Base-by-base conservation (phyloP, 2,329 filamentous ascomycete genomes). In the Didymella pomorum region DNA sequence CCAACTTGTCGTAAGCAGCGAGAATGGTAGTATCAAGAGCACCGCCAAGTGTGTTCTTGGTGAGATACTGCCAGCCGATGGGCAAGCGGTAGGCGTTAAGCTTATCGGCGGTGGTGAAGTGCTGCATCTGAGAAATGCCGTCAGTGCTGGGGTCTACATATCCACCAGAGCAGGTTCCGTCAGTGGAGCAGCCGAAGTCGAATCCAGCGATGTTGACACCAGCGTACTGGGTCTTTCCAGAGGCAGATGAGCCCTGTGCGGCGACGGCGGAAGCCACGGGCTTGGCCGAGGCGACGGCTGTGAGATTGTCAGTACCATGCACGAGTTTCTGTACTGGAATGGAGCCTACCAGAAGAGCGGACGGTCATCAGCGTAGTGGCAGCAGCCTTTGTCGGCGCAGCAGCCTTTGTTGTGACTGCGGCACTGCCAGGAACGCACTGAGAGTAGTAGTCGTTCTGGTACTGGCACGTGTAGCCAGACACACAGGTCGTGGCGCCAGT, bases 31-130 rank as follows among this genome's bases (percentile, higher is more conserved):
- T 46, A 67, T 87, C 76, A 29, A 89, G 78, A 12, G 73, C 76
- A 21, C 78, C 81, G 25, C 83, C 83, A n/a, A 83, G 71, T 42
- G 82, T 73, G 62, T 81, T 80, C 64, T 83, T 82, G 56, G 83
- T 77, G n/a, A 88, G 79, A 64, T 81, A 87, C 65, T 88, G 86
- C 86, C 86, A 88, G 16, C 79, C 78, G 0, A 85, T 81, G 0
- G 84, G 84, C 9, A 89, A 77, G 35, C 85, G 82, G 71, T 87
- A 83, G 35, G 84, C 76, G 67, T 87, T 87, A 52, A 87, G 75
- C 46, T 79, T 77, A 65, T 84, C 81, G 43, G 83, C 79, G 14
- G 78, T 78, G 52, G 81, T 76, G 62, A 87, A 87, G 65, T 87
- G 85, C 52, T 82, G 75, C 79, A 87, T 86, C 66, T 86, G 84